A percentile compares a stretch with the other conserved stretches of the same genome.
phyloP scores from a whole-genome alignment of 176 grass and related monocot genomes.

The Coix lacrymajobi region DNA sequence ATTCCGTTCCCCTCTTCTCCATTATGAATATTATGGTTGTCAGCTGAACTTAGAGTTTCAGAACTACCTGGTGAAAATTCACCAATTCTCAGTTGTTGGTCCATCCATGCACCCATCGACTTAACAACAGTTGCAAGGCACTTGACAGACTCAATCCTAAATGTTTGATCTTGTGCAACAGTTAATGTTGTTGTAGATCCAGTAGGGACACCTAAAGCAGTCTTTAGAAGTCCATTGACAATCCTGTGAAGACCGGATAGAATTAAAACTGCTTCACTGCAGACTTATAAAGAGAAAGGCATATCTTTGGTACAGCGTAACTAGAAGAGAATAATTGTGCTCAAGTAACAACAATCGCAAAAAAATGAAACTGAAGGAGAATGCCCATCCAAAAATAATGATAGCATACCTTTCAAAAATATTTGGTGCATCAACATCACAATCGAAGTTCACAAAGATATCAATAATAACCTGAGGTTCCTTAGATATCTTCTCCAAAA shows the following conservation, averaged over 20 bases:
- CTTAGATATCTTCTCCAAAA: constrained; percentile 84
- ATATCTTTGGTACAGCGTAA: background rate
- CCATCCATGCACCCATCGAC: constrained; percentile 87
- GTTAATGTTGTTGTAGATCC: constrained; percentile 83
- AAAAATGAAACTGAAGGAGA: background rate
- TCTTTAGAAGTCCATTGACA: constrained; percentile 93
- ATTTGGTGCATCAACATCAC: constrained; percentile 95
- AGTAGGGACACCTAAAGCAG: constrained; percentile 80
- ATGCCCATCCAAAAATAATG: background rate
- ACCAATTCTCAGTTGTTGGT: constrained; percentile 85
- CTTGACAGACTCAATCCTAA: constrained; percentile 88
- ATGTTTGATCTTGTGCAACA: constrained; percentile 80
- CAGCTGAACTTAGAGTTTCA: constrained; percentile 47
- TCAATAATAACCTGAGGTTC: constrained; percentile 87
- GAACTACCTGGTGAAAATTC: constrained; percentile 49
- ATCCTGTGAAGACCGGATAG: constrained; percentile 57
- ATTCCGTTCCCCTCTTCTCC: constrained; percentile 69
- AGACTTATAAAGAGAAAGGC: constrained; percentile 16
- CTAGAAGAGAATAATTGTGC: constrained; percentile 8
- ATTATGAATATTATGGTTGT: constrained; percentile 52
- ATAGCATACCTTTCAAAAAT: constrained; percentile 87
- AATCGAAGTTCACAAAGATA: constrained; percentile 99
- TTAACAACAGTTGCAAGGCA: constrained; percentile 73
- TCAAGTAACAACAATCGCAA: background rate
- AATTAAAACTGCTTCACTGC: constrained; percentile 49